These are phyloP conservation scores for Cryptosporidium viatorum DNA, from an alignment of 169 alveolate species.

Conservation along the genomic window DNA sequence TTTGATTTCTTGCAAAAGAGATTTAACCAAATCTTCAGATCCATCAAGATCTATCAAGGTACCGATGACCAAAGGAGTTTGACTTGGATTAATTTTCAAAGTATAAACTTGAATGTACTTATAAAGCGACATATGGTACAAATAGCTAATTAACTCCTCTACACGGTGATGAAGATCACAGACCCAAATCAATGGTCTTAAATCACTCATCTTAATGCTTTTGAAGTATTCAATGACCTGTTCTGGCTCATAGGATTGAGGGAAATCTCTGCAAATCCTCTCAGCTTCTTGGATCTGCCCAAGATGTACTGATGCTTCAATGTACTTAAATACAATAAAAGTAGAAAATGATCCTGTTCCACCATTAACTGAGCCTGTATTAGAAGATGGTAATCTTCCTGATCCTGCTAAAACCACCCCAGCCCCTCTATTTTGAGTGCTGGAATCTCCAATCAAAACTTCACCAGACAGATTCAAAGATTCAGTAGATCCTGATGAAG, in stretches of 20 bases:
- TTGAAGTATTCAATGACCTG: constrained; percentile 96
- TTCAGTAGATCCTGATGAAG: constrained; percentile 39
- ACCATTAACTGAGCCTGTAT: constrained; percentile 81
- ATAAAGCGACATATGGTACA: constrained; percentile 94
- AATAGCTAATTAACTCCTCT: constrained; percentile 97
- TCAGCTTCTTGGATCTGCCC: constrained; percentile 96
- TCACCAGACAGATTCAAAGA: constrained; percentile 14
- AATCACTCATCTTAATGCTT: constrained; percentile 95
- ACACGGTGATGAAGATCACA: constrained; percentile 98
- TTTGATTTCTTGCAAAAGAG: constrained; percentile 89
- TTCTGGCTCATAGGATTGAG: constrained; percentile 94
- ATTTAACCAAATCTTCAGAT: constrained; percentile 95
- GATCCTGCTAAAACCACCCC: constrained; percentile 88
- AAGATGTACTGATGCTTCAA: constrained; percentile 97
- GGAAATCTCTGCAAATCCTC: constrained; percentile 93
- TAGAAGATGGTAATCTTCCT: constrained; percentile 86
- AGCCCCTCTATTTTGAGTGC: constrained; percentile 59
- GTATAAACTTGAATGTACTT: constrained; percentile 98
- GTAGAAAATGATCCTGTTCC: constrained; percentile 69
- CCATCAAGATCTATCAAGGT: constrained; percentile 98
- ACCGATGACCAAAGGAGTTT: constrained; percentile 97
- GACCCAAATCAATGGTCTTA: constrained; percentile 97
- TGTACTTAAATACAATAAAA: constrained; percentile 89
- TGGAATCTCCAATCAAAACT: constrained; percentile 80
- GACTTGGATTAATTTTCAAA: constrained; percentile 94